Evolutionary conservation across 495 filamentous ascomycete genomes (phyloP), one percentile per base, ranked within the genome.

Genomic region (Xylaria scruposa): DNA sequence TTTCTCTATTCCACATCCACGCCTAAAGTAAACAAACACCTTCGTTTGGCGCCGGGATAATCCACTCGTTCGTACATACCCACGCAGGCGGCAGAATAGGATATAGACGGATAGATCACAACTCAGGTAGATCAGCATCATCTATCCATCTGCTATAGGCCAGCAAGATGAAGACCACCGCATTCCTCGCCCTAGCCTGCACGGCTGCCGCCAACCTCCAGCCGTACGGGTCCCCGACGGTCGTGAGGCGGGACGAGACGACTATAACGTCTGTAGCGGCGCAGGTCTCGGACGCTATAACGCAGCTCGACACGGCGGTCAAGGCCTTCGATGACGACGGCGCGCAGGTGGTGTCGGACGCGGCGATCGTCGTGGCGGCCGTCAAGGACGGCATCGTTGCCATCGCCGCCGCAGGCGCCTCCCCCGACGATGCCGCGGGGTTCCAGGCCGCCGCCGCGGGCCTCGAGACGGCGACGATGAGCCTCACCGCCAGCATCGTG

Each of bases 51-150:
- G 46, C 46, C 19, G 46, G 46, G 46, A 49, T 49, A 49, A 49
- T 49, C 19, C 46, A 49, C 46, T 49, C 46, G 46, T 49, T 49
- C 46, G 46, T 49, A 49, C 46, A 49, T 49, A 49, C 46, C 46
- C 46, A 49, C 46, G 46, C 19, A 49, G 46, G 21, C 17, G n/a
- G n/a, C n/a, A n/a, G n/a, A n/a, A n/a, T 49, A 49, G 15, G 46
- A 49, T 49, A 19, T 49, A 49, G 46, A 49, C 46, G 46, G 46
- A 49, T 49, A 49, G 46, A 49, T 49, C 46, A 49, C 46, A 49
- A 49, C 46, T 49, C 46, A 49, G 46, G 46, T 49, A 49, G 46
- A 49, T 49, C 46, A 49, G 46, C 46, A 49, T 49, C 46, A 49
- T 49, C 46, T 49, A 49, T 49, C 46, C 8, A 49, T 49, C 19